Percentiles rank a stretch among this genome's conserved stretches.
phyloP scores from a whole-genome alignment of 2,329 filamentous ascomycete species.

The Botryotinia calthae region DNA sequence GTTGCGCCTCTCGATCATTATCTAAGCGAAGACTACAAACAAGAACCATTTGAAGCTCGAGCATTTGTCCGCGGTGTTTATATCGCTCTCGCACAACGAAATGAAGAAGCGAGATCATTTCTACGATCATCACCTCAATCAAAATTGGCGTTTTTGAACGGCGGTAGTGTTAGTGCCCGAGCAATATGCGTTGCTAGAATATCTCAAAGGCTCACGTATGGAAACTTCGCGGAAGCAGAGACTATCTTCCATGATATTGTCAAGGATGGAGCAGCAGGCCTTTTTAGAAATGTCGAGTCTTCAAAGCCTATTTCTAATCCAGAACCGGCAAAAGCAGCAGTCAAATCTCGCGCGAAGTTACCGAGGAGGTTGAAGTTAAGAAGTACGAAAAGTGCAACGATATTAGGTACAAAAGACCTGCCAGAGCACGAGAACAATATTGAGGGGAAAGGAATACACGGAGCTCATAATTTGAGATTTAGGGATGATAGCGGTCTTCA shows the following conservation, averaged over 20 bases:
- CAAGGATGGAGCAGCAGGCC: slow-evolving; percentile 48
- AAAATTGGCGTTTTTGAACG: slow-evolving; percentile 59
- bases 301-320: not conserved
- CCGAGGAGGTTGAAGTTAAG: slow-evolving; percentile 1
- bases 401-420: not conserved
- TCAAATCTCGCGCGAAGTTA: not conserved
- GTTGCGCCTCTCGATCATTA: slow-evolving; percentile 43
- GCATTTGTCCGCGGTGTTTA: slow-evolving; percentile 51
- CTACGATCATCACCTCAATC: slow-evolving; percentile 46
- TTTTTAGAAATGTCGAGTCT: slow-evolving; percentile 26
- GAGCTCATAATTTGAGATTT: not conserved
- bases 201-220: slow-evolving; percentile 50
- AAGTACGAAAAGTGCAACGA: slow-evolving; percentile 1
- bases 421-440: not conserved
- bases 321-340: too few relatives aligned
- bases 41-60: slow-evolving; percentile 42
- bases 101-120: slow-evolving; percentile 51
- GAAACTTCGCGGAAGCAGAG: slow-evolving; percentile 51
- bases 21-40: slow-evolving; percentile 28
- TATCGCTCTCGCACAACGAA: slow-evolving; percentile 48
- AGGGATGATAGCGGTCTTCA: not conserved
- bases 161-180: slow-evolving; percentile 55
- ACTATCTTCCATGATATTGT: slow-evolving; percentile 50
- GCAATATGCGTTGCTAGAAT: slow-evolving; percentile 55
- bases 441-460: not conserved